Base-by-base conservation (phyloP, 768 basidiomycete species). In the Suillus alpinus region DNA sequence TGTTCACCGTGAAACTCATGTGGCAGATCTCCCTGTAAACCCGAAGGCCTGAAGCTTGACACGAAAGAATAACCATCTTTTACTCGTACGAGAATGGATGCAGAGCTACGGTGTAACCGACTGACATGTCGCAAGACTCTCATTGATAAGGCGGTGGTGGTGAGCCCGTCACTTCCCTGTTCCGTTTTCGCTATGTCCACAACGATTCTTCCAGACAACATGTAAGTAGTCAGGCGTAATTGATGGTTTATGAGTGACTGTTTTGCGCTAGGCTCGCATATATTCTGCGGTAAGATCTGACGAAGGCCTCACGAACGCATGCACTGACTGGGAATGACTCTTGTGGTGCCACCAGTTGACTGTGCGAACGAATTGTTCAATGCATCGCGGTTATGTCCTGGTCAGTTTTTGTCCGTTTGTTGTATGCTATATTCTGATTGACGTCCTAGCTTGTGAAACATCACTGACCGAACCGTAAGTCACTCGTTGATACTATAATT, bases 321-420 rank as follows among this genome's bases (percentile, higher is more conserved):
- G 18, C 2, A 31, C 36, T 46, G 51, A 46, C 26, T 37, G 29
- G 57, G 46, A 55, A 26, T 60, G 50, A 36, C 47, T 29, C 13
- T 44, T 51, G 7, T 52, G 53, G 52, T 62, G 7, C 43, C 59
- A 62, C 2, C 52, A 92, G 92, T 92, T 59, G 87, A 89, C 31
- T 94, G 92, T 70, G 92, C 92, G 29, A 92, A 91, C 68, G 89
- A 92, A 68, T 71, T 92, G 32, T 94, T 94, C 74, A 89, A 85
- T 63, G 78, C 85, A 7, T 82, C 91, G 10, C 84, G 90, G 46
- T 79, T 92, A 37, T 94, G 92, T 70, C 92, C 92, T 66, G 92
- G 91, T 85, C 69, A 56, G 68, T 36, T 57, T n/a, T 13, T 43
- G 26, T 51, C 0, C 0, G 7, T 26, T 13, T 26, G 10, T 56